Percentiles rank a stretch among this genome's conserved stretches.
Evolutionary conservation across 2,329 filamentous ascomycete genomes (phyloP).

Genomic region (Penicillium sp.): DNA sequence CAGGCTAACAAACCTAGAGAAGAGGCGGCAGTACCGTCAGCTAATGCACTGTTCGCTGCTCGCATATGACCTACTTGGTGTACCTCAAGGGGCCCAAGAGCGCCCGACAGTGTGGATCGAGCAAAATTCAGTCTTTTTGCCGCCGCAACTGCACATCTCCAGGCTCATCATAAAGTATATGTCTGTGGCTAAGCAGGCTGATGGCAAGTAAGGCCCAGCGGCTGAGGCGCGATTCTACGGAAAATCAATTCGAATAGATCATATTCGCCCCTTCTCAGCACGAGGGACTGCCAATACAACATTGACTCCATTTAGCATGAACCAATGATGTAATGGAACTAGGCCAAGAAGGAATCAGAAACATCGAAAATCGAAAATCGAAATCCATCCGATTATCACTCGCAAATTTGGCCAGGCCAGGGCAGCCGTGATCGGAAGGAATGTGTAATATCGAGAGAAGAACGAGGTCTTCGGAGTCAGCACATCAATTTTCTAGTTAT

Average conservation of each 20-base stretch:
- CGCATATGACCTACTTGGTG: conserved; percentile 24
- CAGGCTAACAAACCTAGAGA: conserved; percentile 26
- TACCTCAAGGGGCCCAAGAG: conserved; percentile 22
- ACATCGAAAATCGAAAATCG: not conserved
- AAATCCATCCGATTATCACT: not conserved
- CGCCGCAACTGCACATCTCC: conserved; percentile 13
- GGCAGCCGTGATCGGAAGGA: not conserved
- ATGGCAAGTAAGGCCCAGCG: conserved; percentile 7
- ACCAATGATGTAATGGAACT: conserved; percentile 4
- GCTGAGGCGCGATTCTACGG: conserved; percentile 18
- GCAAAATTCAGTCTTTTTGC: conserved; percentile 15
- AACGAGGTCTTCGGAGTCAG: not conserved
- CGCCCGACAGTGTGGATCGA: conserved; percentile 29
- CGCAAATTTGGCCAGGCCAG: not conserved
- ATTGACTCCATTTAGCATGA: not conserved
- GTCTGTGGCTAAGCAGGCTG: conserved; percentile 6
- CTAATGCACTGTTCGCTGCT: conserved; percentile 23
- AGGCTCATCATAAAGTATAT: conserved; percentile 7
- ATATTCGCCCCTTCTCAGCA: not conserved
- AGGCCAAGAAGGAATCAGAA: not conserved
- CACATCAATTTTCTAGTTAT: not conserved
- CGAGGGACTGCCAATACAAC: not conserved
- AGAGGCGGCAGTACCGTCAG: conserved; percentile 21
- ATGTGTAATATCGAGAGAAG: not conserved
- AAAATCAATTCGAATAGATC: conserved; percentile 8